A percentile compares a stretch with the other conserved stretches of the same genome.
These are phyloP conservation scores for Antrodiella citrinella DNA, from an alignment of 768 basidiomycete genomes.

Conservation along the genomic window DNA sequence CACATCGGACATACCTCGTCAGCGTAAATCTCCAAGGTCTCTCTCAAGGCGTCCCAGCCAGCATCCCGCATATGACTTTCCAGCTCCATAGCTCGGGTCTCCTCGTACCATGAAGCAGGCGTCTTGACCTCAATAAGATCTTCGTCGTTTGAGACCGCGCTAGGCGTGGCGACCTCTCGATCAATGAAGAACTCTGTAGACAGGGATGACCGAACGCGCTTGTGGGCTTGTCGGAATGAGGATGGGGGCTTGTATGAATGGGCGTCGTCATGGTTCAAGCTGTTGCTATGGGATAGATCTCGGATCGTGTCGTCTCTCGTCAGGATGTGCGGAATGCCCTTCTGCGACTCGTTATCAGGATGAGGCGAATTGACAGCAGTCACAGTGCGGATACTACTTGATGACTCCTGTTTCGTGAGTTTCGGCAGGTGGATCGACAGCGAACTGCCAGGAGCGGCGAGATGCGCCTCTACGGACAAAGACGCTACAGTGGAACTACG, in stretches of 20 bases:
- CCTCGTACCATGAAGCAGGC: slow-evolving; percentile 10
- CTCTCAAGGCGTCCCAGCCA: slow-evolving; percentile 48
- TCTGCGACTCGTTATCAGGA: slow-evolving; percentile 18
- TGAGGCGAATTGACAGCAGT: slow-evolving; percentile 42
- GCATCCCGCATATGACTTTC: slow-evolving; percentile 45
- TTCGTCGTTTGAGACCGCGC: neutral
- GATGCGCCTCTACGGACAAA: slow-evolving; percentile 33
- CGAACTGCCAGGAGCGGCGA: slow-evolving; percentile 3
- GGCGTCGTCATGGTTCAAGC: neutral
- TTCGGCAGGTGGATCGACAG: neutral
- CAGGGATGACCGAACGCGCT: slow-evolving; percentile 14
- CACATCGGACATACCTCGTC: slow-evolving; percentile 39
- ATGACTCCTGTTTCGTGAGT: slow-evolving; percentile 43
- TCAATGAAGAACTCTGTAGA: slow-evolving; percentile 14
- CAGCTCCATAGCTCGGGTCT: neutral
- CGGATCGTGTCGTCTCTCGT: slow-evolving; percentile 14
- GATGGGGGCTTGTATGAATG: neutral
- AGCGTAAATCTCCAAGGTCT: slow-evolving; percentile 51
- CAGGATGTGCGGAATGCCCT: slow-evolving; percentile 2
- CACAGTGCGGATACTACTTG: slow-evolving; percentile 67
- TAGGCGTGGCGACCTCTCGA: neutral
- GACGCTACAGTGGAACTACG: slow-evolving; percentile 64
- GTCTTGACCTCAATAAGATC: slow-evolving; percentile 8
- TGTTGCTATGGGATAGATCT: slow-evolving; percentile 5
- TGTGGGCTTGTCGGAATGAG: slow-evolving; percentile 3